phyloP scores from a whole-genome alignment of 805 yeast genomes.

The Lipomyces spencermartinsiae region DNA sequence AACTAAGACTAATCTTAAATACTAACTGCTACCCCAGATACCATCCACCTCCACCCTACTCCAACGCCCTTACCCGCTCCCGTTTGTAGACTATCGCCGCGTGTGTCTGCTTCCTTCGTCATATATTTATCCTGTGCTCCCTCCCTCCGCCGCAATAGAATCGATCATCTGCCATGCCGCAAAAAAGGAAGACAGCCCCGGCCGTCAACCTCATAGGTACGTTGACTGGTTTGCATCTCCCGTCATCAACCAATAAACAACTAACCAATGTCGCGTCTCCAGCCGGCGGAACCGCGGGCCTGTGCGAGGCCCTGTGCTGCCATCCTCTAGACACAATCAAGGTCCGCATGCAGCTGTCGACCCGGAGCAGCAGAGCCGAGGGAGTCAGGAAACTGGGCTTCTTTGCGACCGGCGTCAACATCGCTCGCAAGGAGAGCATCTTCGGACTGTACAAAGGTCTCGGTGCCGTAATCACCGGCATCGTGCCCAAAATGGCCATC shows the following conservation, averaged over 20 bases:
- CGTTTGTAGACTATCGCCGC: too few species aligned
- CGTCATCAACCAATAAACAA: constrained; percentile 40
- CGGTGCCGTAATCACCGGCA: constrained; percentile 96
- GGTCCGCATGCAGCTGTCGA: constrained; percentile 93
- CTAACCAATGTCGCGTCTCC: background rate
- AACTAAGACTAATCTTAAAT: too few species aligned
- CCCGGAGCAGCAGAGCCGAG: constrained; percentile 54
- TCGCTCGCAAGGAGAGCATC: constrained; percentile 79
- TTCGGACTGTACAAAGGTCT: constrained; percentile 91
- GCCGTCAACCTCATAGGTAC: constrained; percentile 39
- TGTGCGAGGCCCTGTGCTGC: constrained; percentile 96
- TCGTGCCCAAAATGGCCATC: constrained; percentile 98
- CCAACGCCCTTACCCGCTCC: too few species aligned
- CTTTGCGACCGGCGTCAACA: constrained; percentile 76
- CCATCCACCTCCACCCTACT: too few species aligned
- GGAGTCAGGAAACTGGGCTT: constrained; percentile 81
- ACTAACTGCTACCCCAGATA: too few species aligned
- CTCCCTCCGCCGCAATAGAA: too few species aligned
- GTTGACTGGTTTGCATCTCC: background rate
- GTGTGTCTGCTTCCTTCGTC: too few species aligned
- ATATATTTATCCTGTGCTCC: too few species aligned
- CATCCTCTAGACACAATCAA: constrained; percentile 98
- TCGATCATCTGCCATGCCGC: constrained; percentile 25
- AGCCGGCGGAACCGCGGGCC: constrained; percentile 97
- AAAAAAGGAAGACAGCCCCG: constrained; percentile 37